These are phyloP conservation scores for Saussurea involucrata DNA, from an alignment of 129 eudicot species.

Conservation along the genomic window DNA sequence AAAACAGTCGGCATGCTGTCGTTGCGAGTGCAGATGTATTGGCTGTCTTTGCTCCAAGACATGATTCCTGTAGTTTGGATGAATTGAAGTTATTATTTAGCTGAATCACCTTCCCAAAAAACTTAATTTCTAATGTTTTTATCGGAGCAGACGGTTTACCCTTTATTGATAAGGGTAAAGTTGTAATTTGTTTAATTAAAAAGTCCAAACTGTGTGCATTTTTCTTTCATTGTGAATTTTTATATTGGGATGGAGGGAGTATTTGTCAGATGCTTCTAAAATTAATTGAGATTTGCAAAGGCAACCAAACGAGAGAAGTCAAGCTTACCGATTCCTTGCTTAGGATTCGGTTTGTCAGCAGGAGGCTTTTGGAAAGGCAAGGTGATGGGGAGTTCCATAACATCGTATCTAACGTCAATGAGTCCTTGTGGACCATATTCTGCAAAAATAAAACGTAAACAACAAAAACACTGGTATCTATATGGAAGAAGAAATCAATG, in stretches of 20 bases:
- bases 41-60: conserved; percentile 94
- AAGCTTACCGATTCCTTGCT: conserved; percentile 90
- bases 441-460: conserved; percentile 25
- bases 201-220: neutral
- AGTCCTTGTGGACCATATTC: conserved; percentile 65
- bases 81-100: neutral
- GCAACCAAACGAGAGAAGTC: neutral
- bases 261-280: neutral
- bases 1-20: conserved; percentile 90
- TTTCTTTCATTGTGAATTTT: neutral
- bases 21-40: conserved; percentile 81
- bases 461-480: neutral
- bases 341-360: conserved; percentile 91
- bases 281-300: neutral
- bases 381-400: conserved; percentile 74
- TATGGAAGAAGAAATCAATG: neutral
- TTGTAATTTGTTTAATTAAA: neutral
- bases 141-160: neutral
- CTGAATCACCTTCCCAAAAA: neutral
- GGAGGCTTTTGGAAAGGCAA: conserved; percentile 95
- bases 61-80: conserved; percentile 61
- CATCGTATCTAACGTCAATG: conserved; percentile 68
- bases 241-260: neutral
- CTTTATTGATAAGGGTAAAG: neutral
- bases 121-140: neutral